Conservation (phyloP, 441 rosid genomes). For the Pelargonium myrrhifolium region DNA sequence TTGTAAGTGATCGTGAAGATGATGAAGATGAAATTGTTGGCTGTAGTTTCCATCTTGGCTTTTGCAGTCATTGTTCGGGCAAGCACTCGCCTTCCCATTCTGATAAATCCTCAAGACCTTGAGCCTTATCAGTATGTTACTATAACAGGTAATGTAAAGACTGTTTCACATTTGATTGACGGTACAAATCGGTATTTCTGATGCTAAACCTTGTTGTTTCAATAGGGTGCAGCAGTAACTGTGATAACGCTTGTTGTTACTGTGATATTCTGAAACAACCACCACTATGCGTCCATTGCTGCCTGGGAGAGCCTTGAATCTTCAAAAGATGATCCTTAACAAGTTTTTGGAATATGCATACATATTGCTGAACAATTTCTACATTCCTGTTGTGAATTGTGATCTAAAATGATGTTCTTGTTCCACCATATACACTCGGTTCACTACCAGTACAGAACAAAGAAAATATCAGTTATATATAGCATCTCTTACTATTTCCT, state of each 20-base stretch:
- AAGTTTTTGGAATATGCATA: no score
- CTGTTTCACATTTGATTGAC: neutral
- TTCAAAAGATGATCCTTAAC: neutral
- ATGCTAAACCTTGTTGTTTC: neutral
- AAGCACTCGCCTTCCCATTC: slow-evolving; percentile 22
- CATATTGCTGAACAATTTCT: no score
- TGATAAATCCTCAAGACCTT: slow-evolving; percentile 16
- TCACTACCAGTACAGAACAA: no score
- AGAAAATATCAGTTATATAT: no score
- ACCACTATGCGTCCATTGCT: slow-evolving; percentile 62
- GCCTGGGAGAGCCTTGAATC: slow-evolving; percentile 34
- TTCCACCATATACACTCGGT: no score
- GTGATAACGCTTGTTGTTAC: slow-evolving; percentile 65
- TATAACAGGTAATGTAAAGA: slow-evolving; percentile 35
- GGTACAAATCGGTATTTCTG: neutral
- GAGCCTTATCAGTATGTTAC: slow-evolving; percentile 32
- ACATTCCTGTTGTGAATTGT: no score
- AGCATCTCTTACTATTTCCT: no score
- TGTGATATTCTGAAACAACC: slow-evolving; percentile 61
- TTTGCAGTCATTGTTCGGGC: slow-evolving; percentile 26
- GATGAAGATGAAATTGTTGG: slow-evolving; percentile 21
- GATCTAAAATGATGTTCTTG: no score
- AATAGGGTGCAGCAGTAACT: slow-evolving; percentile 64
- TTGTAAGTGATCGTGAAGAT: neutral
- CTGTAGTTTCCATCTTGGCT: slow-evolving; percentile 20